Conservation (phyloP, 306 rosid species). For the Cucumis melo region DNA sequence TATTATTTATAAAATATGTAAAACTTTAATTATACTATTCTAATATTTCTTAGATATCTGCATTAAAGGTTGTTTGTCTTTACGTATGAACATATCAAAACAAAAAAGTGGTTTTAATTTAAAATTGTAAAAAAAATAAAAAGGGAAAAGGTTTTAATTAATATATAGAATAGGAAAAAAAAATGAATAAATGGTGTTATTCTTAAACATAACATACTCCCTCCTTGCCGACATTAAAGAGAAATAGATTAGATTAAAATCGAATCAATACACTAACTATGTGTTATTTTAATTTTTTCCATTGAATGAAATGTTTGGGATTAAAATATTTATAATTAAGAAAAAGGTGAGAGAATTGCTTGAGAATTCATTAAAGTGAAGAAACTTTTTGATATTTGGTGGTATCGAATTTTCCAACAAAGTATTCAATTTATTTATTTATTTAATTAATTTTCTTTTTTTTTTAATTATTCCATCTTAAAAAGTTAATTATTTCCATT, state of each 20-base stretch:
- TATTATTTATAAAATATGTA: neutral
- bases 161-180: neutral
- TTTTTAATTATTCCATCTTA: too few relatives aligned
- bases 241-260: neutral
- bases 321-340: neutral
- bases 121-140: neutral
- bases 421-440: neutral
- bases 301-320: neutral
- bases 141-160: neutral
- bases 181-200: neutral
- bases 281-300: neutral
- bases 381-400: neutral
- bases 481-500: too few relatives aligned
- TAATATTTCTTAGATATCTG: neutral
- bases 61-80: neutral
- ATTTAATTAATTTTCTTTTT: too few relatives aligned
- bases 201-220: neutral
- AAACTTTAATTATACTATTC: neutral
- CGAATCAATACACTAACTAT: neutral
- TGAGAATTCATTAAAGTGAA: neutral
- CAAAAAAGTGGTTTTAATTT: neutral
- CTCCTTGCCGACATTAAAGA: constrained; percentile 1
- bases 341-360: neutral
- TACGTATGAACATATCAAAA: neutral
- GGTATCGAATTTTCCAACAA: neutral